Percentiles rank a stretch among this genome's conserved stretches.
phyloP scores from a whole-genome alignment of 306 rosid species.

The Prunus campanulata region DNA sequence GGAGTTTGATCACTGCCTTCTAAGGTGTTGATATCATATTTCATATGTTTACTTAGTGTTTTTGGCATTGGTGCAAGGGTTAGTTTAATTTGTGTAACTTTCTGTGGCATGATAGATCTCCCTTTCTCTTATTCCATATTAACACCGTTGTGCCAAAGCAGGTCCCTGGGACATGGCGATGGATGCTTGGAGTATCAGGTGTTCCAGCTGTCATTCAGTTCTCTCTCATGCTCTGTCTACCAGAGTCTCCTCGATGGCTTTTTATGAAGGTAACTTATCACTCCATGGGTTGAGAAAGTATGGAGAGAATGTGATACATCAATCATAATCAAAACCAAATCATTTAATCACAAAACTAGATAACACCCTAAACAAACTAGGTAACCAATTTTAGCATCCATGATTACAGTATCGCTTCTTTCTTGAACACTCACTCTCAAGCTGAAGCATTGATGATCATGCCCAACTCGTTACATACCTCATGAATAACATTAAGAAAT shows the following conservation, averaged over 20 bases:
- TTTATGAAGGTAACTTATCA: constrained; percentile 52
- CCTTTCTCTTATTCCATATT: constrained; percentile 1
- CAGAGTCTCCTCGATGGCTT: constrained; percentile 97
- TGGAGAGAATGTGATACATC: background rate
- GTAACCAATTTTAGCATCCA: background rate
- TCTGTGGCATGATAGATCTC: background rate
- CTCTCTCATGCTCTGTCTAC: constrained; percentile 66
- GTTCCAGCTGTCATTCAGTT: constrained; percentile 85
- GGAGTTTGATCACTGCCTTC: background rate
- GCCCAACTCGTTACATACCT: background rate
- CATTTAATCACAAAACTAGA: background rate
- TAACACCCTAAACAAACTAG: background rate
- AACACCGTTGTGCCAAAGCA: constrained; percentile 23
- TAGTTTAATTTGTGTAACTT: background rate
- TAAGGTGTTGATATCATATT: background rate
- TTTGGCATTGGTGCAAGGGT: background rate
- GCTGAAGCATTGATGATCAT: background rate
- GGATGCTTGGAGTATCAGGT: constrained; percentile 92
- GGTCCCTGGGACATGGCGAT: constrained; percentile 95
- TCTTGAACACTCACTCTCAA: background rate
- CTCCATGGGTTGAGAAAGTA: background rate
- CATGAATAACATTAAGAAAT: background rate
- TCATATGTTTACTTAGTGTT: background rate
- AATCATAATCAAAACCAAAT: background rate
- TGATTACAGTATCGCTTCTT: background rate